Conservation (phyloP, 1,139 yeast genomes). For the Candida gigantensis region DNA sequence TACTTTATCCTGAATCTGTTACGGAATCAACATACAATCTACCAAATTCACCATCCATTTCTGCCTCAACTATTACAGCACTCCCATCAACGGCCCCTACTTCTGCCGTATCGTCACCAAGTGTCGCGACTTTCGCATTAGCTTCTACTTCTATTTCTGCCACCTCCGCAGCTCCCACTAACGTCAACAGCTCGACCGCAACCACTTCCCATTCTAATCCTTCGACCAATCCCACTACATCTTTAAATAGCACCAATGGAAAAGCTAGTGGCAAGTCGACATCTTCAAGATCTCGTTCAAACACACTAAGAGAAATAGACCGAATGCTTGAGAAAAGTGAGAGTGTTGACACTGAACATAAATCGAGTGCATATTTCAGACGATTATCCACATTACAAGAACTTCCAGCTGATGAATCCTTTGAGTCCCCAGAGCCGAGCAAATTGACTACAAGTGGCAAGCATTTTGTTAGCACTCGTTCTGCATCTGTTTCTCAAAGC, state of each 20-base stretch:
- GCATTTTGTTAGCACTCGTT: not conserved
- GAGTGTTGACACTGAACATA: conserved; percentile 44
- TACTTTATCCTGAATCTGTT: conserved; percentile 21
- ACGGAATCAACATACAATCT: conserved; percentile 25
- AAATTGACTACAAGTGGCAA: conserved; percentile 10
- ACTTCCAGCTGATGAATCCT: conserved; percentile 38
- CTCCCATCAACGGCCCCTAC: conserved; percentile 11
- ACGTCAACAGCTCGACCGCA: conserved; percentile 20
- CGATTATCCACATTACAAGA: conserved; percentile 72
- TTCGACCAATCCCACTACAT: too few relatives aligned
- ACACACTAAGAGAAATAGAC: conserved; percentile 43
- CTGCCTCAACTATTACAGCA: conserved; percentile 13
- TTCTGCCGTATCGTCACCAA: conserved; percentile 6
- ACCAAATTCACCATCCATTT: conserved; percentile 19
- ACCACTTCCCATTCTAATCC: too few relatives aligned
- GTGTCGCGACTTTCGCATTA: conserved; percentile 1
- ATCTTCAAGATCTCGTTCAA: too few relatives aligned
- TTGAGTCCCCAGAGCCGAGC: conserved; percentile 7
- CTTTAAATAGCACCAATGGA: too few relatives aligned
- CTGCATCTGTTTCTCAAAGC: conserved; percentile 1
- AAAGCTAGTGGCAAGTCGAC: too few relatives aligned
- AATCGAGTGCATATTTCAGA: conserved; percentile 68
- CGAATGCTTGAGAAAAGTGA: conserved; percentile 42
- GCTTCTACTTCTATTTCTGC: too few relatives aligned
- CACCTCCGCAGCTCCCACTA: too few relatives aligned